These are phyloP conservation scores for Erodium chrysanthum DNA, from an alignment of 441 rosid genomes.

Conservation along the genomic window DNA sequence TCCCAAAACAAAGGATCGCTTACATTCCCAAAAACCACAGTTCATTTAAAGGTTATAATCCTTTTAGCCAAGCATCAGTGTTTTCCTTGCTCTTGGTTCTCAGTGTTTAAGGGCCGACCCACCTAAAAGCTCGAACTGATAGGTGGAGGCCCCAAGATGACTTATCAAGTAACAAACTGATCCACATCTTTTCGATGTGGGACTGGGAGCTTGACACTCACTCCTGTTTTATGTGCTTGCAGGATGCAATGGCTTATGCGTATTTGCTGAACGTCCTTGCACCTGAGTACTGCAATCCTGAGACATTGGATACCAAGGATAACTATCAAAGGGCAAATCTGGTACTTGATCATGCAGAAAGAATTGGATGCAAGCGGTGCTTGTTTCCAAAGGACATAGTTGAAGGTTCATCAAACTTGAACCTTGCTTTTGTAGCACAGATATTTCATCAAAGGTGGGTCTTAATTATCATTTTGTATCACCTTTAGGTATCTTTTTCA, in stretches of 20 bases:
- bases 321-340: constrained; percentile 51
- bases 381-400: constrained; percentile 57
- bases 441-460: constrained; percentile 59
- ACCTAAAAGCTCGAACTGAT: no score
- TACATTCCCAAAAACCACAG: no score
- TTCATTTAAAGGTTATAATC: no score
- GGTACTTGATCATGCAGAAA: constrained; percentile 66
- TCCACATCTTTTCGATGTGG: no score
- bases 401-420: constrained; percentile 56
- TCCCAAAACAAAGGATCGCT: no score
- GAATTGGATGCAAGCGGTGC: constrained; percentile 59
- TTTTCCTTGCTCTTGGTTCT: no score
- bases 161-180: no score
- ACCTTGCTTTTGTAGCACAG: constrained; percentile 66
- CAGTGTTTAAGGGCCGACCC: no score
- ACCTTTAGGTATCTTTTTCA: neutral
- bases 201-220: no score
- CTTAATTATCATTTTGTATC: neutral
- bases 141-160: no score
- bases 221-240: constrained; percentile 13
- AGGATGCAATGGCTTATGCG: constrained; percentile 65
- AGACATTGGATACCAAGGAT: constrained; percentile 43
- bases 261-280: constrained; percentile 67
- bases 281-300: constrained; percentile 56
- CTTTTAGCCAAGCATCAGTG: no score